Conservation (phyloP, 1,284 basidiomycete genomes). For the Marasmius fiardii region DNA sequence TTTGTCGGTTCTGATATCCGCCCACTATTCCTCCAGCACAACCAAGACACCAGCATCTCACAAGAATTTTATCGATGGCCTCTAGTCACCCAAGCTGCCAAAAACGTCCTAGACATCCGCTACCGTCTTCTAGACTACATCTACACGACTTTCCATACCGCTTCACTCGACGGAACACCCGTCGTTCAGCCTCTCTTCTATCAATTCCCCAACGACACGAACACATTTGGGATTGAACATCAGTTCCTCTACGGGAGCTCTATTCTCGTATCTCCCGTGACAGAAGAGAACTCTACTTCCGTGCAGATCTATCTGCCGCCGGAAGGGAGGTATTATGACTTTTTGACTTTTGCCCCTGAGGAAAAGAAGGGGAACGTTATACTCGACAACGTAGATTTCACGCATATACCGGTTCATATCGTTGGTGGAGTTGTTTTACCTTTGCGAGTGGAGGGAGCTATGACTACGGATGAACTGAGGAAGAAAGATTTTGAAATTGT, state of each 20-base stretch:
- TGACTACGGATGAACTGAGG: conserved; percentile 57
- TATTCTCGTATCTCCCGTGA: conserved; percentile 67
- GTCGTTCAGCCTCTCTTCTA: conserved; percentile 62
- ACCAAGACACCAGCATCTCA: conserved; percentile 44
- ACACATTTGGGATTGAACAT: conserved; percentile 57
- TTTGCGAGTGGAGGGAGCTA: conserved; percentile 47
- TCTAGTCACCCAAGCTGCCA: conserved; percentile 53
- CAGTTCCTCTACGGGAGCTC: conserved; percentile 70
- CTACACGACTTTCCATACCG: conserved; percentile 66
- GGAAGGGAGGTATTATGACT: conserved; percentile 62
- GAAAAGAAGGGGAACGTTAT: conserved; percentile 44
- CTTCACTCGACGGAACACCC: conserved; percentile 56
- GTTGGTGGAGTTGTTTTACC: conserved; percentile 57
- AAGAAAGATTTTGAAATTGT: conserved; percentile 59
- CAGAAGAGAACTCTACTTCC: conserved; percentile 55
- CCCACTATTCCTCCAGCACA: conserved; percentile 41
- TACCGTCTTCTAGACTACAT: conserved; percentile 71
- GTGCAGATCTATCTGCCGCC: conserved; percentile 61
- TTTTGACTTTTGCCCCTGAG: conserved; percentile 45
- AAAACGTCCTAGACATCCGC: conserved; percentile 59
- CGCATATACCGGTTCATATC: conserved; percentile 61
- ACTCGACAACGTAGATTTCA: conserved; percentile 48
- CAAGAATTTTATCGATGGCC: conserved; percentile 74
- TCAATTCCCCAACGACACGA: conserved; percentile 58
- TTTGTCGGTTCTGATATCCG: background rate